Evolutionary conservation across 768 basidiomycete genomes (phyloP).

Genomic region (Leccinum disarticulatum): DNA sequence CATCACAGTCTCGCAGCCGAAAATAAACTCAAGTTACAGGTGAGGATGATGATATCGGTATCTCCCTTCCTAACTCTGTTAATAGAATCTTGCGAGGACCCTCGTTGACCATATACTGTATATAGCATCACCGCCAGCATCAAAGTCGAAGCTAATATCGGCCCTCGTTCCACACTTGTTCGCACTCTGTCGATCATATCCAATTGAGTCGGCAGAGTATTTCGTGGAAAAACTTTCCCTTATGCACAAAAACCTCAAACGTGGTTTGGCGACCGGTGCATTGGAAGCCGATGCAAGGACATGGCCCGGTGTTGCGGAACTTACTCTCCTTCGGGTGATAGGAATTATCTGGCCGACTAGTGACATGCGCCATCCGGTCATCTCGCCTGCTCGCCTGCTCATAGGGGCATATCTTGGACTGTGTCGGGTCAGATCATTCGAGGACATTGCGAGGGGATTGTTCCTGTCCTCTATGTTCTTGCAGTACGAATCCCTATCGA

Average conservation of each 20-base stretch:
- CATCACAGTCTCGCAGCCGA: constrained; percentile 91
- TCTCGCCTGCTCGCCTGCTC: constrained; percentile 82
- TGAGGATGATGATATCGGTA: constrained; percentile 32
- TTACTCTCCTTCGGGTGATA: constrained; percentile 75
- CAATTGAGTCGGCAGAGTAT: constrained; percentile 72
- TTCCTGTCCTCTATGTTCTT: constrained; percentile 85
- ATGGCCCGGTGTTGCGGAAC: constrained; percentile 85
- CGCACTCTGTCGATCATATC: constrained; percentile 77
- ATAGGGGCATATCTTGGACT: constrained; percentile 92
- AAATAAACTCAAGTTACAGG: constrained; percentile 92
- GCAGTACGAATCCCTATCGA: constrained; percentile 83
- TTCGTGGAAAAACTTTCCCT: constrained; percentile 80
- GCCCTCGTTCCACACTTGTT: constrained; percentile 76
- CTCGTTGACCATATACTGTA: constrained; percentile 89
- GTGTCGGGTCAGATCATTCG: constrained; percentile 69
- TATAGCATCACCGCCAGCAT: constrained; percentile 60
- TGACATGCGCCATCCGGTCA: constrained; percentile 88
- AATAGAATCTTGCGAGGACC: constrained; percentile 68
- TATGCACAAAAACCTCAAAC: constrained; percentile 93
- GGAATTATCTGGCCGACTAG: constrained; percentile 91
- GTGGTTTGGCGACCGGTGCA: constrained; percentile 73
- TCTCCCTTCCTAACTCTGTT: not conserved
- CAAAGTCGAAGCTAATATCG: constrained; percentile 60
- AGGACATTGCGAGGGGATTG: constrained; percentile 80
- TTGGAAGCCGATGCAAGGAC: constrained; percentile 65